A percentile compares a stretch with the other conserved stretches of the same genome.
These are phyloP conservation scores for Aspergillus aculeatinus DNA, from an alignment of 2,329 filamentous ascomycete genomes.

Conservation along the genomic window DNA sequence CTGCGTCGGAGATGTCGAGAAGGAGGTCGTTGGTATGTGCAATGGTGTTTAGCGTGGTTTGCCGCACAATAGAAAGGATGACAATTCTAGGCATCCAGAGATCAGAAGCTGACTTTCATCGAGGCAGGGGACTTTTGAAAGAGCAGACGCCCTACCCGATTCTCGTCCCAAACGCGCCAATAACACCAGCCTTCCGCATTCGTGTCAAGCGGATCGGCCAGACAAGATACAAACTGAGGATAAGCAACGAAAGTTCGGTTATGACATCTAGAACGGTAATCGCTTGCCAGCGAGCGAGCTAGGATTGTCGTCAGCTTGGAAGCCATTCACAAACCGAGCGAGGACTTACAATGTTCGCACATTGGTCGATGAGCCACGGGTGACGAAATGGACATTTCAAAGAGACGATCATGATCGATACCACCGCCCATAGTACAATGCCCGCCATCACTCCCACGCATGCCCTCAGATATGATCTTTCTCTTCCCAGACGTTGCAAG, in stretches of 20 bases:
- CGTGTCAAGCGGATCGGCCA: constrained; percentile 24
- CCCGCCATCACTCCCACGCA: constrained; percentile 14
- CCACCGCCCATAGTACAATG: constrained; percentile 21
- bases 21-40: constrained; percentile 26
- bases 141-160: constrained; percentile 4
- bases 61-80: constrained; percentile 34
- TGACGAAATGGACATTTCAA: background rate
- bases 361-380: background rate
- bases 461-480: constrained; percentile 17
- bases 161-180: constrained; percentile 20
- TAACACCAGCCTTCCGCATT: constrained; percentile 16
- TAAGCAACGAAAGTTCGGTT: constrained; percentile 20
- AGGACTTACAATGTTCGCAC: background rate
- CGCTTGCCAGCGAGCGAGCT: constrained; percentile 36
- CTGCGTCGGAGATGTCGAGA: constrained; percentile 31
- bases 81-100: constrained; percentile 14
- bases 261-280: constrained; percentile 42
- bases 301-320: no score
- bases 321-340: no score
- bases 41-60: constrained; percentile 32
- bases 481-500: constrained; percentile 26
- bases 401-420: constrained; percentile 20
- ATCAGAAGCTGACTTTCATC: no score
- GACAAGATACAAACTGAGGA: constrained; percentile 25
- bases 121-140: background rate